Base-by-base conservation (phyloP, 495 filamentous ascomycete species). In the Daldinia decipiens region DNA sequence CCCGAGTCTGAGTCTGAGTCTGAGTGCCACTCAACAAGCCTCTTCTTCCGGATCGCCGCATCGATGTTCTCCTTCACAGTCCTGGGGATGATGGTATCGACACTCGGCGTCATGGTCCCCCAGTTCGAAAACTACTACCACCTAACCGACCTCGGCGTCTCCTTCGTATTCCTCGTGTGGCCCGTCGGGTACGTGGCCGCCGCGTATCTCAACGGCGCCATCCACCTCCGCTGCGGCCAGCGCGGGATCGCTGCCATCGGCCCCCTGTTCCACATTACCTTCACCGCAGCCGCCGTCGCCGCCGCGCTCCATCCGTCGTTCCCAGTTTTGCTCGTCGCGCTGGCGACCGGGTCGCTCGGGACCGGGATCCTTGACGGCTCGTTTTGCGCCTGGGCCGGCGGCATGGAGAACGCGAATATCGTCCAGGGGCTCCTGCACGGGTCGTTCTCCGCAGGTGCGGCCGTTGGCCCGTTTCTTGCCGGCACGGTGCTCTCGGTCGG, bases 351-450 rank as follows among this genome's bases (percentile, higher is more conserved):
- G 0, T 91, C 90, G 0, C 82, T 89, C 38, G 91, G 90, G 1
- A 81, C 85, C 24, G 90, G 87, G 5, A 75, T 88, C 36, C 86
- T 86, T 53, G 81, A 92, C 31, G 87, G 90, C 0, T 80, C 89
- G 40, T 90, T 87, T 72, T 92, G 92, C 71, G 87, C 91, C 5
- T 93, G 90, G 78, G 86, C 87, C 47, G 89, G 89, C 3, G 90
- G 88, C 52, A 80, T 92, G 53, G 81, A 85, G n/a, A 86, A 88
- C 39, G 76, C 83, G 1, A 90, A 89, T 17, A 83, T 85, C 5
- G 79, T 88, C 17, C 83, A 92, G 2, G 88, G 90, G 0, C 78
- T 85, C 51, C 70, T 87, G 1, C 89, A 92, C 76, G 90, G 90
- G 3, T 73, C 78, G 13, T 93, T 92, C 77, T 90, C 90, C 3